Percentiles rank a stretch among this genome's conserved stretches.
phyloP scores from a whole-genome alignment of 1,139 yeast genomes.

The Protomyces inundatus region DNA sequence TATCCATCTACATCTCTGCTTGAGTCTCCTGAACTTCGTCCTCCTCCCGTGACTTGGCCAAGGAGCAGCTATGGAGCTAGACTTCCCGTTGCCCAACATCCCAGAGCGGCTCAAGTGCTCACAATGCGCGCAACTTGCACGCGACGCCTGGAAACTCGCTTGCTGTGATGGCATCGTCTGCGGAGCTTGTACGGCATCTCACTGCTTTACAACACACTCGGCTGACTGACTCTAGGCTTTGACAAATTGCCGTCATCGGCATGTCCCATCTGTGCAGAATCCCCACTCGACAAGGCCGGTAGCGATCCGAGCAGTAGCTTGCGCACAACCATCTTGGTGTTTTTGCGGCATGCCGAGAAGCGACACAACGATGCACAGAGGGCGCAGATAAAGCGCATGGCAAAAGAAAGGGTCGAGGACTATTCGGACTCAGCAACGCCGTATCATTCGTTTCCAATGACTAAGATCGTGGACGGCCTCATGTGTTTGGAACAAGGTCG shows the following conservation, averaged over 20 bases:
- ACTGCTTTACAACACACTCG: background rate
- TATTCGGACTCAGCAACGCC: no score
- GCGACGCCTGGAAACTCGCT: conserved; percentile 23
- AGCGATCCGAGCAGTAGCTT: conserved; percentile 8
- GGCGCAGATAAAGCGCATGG: background rate
- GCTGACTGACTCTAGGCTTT: conserved; percentile 7
- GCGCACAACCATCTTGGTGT: conserved; percentile 22
- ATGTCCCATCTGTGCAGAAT: conserved; percentile 19
- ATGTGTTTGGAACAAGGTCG: no score
- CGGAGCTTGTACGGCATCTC: conserved; percentile 5
- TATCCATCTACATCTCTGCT: no score
- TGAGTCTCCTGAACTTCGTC: no score
- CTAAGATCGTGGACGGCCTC: no score
- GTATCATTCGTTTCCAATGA: no score
- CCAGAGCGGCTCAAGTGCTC: conserved; percentile 24
- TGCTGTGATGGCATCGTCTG: conserved; percentile 22
- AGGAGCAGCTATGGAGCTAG: background rate
- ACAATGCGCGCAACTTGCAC: conserved; percentile 8
- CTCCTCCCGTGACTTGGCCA: no score
- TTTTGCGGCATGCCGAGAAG: conserved; percentile 25
- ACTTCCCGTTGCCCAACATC: conserved; percentile 18
- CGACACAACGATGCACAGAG: conserved; percentile 17
- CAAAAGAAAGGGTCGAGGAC: background rate
- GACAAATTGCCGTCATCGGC: background rate
- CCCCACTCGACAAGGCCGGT: conserved; percentile 7